These are phyloP conservation scores for Isoetes taiwanensis DNA, from an alignment of 75 land plant genomes.

Conservation along the genomic window DNA sequence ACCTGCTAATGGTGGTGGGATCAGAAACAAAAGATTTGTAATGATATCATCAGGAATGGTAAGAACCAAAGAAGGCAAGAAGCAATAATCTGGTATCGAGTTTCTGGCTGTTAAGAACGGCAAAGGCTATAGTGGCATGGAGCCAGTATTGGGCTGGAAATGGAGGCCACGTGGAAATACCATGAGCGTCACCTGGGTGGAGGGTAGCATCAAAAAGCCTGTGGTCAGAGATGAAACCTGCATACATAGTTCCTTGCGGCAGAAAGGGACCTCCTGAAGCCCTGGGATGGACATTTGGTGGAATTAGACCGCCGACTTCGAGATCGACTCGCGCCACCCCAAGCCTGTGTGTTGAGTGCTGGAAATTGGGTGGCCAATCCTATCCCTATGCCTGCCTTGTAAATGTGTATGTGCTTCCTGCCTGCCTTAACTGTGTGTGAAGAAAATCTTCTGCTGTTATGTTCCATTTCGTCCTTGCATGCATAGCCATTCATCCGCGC, in stretches of 20 bases:
- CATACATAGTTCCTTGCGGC: conserved; percentile 27
- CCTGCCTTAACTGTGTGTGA: conserved; percentile 19
- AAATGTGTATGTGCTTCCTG: conserved; percentile 20
- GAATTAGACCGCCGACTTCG: conserved; percentile 21
- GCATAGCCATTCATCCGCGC: neutral
- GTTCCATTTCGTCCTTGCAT: conserved; percentile 30
- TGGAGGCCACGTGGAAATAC: conserved; percentile 35
- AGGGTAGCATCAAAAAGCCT: conserved; percentile 27
- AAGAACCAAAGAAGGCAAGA: conserved; percentile 9
- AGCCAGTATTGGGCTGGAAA: conserved; percentile 37
- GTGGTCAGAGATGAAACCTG: conserved; percentile 34
- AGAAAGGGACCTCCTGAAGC: conserved; percentile 33
- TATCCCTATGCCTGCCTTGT: conserved; percentile 15
- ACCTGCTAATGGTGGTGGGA: too few relatives aligned
- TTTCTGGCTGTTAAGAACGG: too few relatives aligned
- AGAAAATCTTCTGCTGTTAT: conserved; percentile 36
- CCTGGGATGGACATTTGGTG: conserved; percentile 44
- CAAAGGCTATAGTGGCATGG: neutral
- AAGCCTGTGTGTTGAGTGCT: conserved; percentile 34
- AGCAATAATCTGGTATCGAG: conserved; percentile 8
- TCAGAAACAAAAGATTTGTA: too few relatives aligned
- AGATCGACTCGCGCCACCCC: conserved; percentile 34
- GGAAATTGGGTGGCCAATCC: conserved; percentile 22
- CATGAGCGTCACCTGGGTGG: conserved; percentile 34
- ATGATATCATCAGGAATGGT: conserved; percentile 18